These are phyloP conservation scores for Aspergillus neoniger DNA, from an alignment of 2,329 filamentous ascomycete genomes.

Conservation along the genomic window DNA sequence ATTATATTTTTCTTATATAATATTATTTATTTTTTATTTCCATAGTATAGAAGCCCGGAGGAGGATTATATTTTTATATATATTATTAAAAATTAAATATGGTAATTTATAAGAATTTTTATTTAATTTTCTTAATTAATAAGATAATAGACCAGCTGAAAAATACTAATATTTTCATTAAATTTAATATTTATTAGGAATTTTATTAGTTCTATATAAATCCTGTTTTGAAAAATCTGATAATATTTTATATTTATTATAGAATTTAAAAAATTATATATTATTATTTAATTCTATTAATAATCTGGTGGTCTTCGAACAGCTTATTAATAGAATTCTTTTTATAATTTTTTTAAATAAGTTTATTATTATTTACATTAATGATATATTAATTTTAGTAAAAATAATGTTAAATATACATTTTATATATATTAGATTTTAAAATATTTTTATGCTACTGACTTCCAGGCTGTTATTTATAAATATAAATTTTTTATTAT, in stretches of 20 bases:
- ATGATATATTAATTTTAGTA: neutral
- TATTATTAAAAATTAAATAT: too few species aligned
- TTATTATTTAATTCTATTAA: neutral
- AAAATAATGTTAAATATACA: neutral
- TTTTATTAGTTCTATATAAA: too few species aligned
- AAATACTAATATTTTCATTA: neutral
- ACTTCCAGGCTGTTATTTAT: neutral
- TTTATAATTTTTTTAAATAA: neutral
- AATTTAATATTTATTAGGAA: too few species aligned
- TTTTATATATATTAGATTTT: neutral
- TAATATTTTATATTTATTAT: neutral
- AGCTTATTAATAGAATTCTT: neutral
- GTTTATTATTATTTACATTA: neutral
- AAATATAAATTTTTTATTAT: neutral
- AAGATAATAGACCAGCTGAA: neutral
- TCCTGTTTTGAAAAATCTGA: neutral
- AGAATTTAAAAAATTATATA: neutral
- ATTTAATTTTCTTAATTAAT: too few species aligned
- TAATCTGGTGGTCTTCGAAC: neutral
- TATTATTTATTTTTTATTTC: too few species aligned
- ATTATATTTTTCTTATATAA: too few species aligned
- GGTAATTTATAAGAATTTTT: too few species aligned
- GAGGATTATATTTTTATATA: too few species aligned
- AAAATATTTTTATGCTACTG: too few species aligned
- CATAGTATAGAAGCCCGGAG: too few species aligned